Base-by-base conservation (phyloP, 176 grass and related monocot genomes). In the Saccharum spontaneum region DNA sequence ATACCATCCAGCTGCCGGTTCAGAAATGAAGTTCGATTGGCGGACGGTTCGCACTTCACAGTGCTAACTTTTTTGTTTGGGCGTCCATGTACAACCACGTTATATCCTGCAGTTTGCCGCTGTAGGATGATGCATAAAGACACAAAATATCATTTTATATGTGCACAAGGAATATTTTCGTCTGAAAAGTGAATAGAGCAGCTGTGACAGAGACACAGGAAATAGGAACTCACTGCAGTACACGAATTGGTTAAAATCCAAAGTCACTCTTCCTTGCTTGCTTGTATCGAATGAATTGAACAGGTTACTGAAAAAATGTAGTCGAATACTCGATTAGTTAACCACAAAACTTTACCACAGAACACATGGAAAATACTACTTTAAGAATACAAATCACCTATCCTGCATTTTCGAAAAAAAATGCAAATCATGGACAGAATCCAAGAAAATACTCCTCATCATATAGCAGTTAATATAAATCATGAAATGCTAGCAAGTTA, bases 241-340 rank as follows among this genome's bases (percentile, higher is more conserved):
- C 46, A 97, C 49, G 45, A 97, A 97, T 75, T 97, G 91, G 76
- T 97, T 94, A 79, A 97, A 97, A 90, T 97, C 94, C 66, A 97
- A 55, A 24, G 85, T 92, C 44, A 97, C 89, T 88, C 92, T 87
- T 83, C 91, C 94, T 86, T 92, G 91, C 81, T 97, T 92, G 45
- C 69, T 87, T 84, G 87, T 92, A 76, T 94, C 91, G 13, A 97
- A 97, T 26, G 94, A 94, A 84, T 86, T 88, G 79, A 92, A 97
- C 82, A 94, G 77, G 64, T 94, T 97, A 11, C 94, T 97, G 4
- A 4, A 52, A 52, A 91, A 71, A 82, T 33, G 33, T 28, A 28
- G 28, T 28, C 28, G 54, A 67, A 43, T 73, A 31, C 22, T 45
- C 17, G 12, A 75, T 17, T 71, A 73, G 10, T 63, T 10, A 60